A percentile compares a stretch with the other conserved stretches of the same genome.
Evolutionary conservation across 1,139 yeast species (phyloP).

Genomic region (Pichia terricola): DNA sequence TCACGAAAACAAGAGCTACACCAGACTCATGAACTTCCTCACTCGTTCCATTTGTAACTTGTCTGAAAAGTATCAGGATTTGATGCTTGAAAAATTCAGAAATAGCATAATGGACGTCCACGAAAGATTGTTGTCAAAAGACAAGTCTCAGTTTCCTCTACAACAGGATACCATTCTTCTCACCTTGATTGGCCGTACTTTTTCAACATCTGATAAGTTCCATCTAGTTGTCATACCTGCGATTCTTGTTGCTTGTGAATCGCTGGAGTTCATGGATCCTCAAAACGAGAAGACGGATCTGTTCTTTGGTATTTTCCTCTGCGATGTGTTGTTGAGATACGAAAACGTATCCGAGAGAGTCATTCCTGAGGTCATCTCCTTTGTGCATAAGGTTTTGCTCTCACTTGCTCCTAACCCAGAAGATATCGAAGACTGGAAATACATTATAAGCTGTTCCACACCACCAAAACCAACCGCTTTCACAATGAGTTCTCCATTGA

Average conservation of each 20-base stretch:
- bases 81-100: conserved; percentile 50
- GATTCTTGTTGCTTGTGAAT: conserved; percentile 61
- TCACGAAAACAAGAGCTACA: conserved; percentile 24
- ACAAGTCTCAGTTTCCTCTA: conserved; percentile 23
- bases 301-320: conserved; percentile 47
- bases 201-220: conserved; percentile 92
- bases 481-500: conserved; percentile 15
- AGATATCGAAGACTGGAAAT: conserved; percentile 15
- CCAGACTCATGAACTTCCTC: conserved; percentile 35
- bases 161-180: conserved; percentile 58
- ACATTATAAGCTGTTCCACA: conserved; percentile 16
- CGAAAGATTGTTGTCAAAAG: conserved; percentile 28
- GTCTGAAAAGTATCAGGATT: conserved; percentile 57
- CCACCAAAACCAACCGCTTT: conserved; percentile 15
- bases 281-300: conserved; percentile 29
- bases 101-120: conserved; percentile 40
- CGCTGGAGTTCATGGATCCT: conserved; percentile 41
- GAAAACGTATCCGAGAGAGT: conserved; percentile 74
- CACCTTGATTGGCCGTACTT: conserved; percentile 62
- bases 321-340: conserved; percentile 56
- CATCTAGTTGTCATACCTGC: conserved; percentile 88
- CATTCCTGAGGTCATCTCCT: conserved; percentile 67
- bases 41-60: conserved; percentile 38
- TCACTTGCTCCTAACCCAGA: conserved; percentile 37
- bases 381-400: conserved; percentile 44